Base-by-base conservation (phyloP, 2,329 filamentous ascomycete genomes). In the Mycosphaerelloides madeirae region DNA sequence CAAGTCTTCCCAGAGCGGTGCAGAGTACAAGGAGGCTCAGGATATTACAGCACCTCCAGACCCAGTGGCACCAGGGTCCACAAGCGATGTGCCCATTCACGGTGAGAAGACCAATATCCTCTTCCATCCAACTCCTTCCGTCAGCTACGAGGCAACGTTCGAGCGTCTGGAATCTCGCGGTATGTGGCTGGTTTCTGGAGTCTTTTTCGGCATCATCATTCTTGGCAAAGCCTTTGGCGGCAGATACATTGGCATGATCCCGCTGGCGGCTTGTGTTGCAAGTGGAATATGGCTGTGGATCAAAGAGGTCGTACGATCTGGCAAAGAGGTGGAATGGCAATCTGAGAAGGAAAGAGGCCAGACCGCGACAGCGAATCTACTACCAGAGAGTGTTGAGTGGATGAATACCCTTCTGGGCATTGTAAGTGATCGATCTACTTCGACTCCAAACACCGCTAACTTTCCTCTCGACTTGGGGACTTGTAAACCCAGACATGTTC, bases 401-500 rank as follows among this genome's bases (percentile, higher is more conserved):
- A 84, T 98, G 78, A 98, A 98, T 65, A 90, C 87, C 0, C 79
- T 93, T 39, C 68, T 97, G 3, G 80, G 79, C 1, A 79, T 95
- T 32, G n/a, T n/a, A n/a, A n/a, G n/a, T n/a, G n/a, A n/a, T n/a
- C n/a, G n/a, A n/a, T n/a, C n/a, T n/a, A n/a, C n/a, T n/a, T n/a
- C n/a, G n/a, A n/a, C n/a, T n/a, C n/a, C n/a, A n/a, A n/a, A n/a
- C n/a, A n/a, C n/a, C n/a, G n/a, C n/a, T n/a, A n/a, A n/a, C n/a
- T n/a, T n/a, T n/a, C n/a, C n/a, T n/a, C n/a, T n/a, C n/a, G n/a
- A 76, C 93, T 33, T 98, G 93, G 93, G 86, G 87, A 1, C 72
- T 97, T 3, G 83, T 96, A 52, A 94, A 97, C 60, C 91, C 93
- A 0, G 91, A 97, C 33, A 94, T 97, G 85, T 93, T 98, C 65